Conservation (phyloP, 768 basidiomycete species). For the Pleurotus eryngii region DNA sequence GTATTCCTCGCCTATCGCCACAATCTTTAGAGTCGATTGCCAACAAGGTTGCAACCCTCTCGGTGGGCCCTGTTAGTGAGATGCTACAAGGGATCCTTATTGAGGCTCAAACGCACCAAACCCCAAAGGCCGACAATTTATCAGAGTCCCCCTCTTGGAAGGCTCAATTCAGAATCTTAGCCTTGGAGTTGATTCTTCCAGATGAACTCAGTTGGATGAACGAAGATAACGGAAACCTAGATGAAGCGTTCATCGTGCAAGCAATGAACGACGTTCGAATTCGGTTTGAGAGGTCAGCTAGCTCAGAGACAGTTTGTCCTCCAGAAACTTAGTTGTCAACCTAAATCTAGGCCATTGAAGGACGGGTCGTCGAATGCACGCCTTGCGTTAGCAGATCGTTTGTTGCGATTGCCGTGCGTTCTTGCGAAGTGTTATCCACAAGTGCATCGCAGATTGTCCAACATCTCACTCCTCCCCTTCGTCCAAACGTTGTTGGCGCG, state of each 20-base stretch:
- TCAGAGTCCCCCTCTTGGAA: constrained; percentile 26
- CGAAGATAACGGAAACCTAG: constrained; percentile 41
- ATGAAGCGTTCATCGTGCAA: constrained; percentile 37
- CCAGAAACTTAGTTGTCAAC: background rate
- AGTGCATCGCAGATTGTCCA: constrained; percentile 18
- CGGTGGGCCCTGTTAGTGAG: background rate
- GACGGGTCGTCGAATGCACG: constrained; percentile 27
- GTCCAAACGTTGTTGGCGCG: constrained; percentile 32
- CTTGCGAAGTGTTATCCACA: constrained; percentile 32
- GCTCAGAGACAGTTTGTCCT: background rate
- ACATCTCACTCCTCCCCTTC: constrained; percentile 26
- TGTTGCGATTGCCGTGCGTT: constrained; percentile 34
- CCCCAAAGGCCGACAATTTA: background rate
- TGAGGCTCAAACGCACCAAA: background rate
- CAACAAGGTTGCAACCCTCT: background rate
- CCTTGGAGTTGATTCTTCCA: constrained; percentile 38
- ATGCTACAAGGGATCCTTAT: background rate
- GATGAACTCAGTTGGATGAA: constrained; percentile 54
- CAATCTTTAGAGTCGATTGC: background rate
- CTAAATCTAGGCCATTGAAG: constrained; percentile 31
- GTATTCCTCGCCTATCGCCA: background rate
- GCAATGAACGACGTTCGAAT: constrained; percentile 44
- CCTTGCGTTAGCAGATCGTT: constrained; percentile 26
- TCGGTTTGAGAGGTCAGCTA: constrained; percentile 38
- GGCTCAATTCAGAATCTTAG: constrained; percentile 20